Base-by-base conservation (phyloP, 352 stramenopile species). In the Phytopythium aichiense region DNA sequence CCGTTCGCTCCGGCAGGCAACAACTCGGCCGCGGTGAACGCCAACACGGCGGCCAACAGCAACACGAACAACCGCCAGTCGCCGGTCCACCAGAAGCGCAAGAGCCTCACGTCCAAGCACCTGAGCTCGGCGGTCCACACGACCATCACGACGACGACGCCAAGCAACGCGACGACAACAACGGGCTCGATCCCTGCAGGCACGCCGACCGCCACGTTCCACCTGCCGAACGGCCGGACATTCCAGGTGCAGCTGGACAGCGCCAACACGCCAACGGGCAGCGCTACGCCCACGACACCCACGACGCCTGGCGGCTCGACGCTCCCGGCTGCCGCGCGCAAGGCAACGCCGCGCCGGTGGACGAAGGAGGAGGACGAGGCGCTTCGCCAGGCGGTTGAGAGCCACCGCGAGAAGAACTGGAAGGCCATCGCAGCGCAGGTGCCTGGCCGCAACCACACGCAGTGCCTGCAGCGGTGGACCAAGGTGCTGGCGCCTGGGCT, bases 391-490 rank as follows among this genome's bases (percentile, higher is more conserved):
- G 90, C 91, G 31, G 91, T 97, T 7, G 75, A 91, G 57, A 91
- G 87, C 67, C 82, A 95, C 51, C 86, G 87, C 48, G 89, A 95
- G 60, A 95, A 93, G 61, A 95, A 97, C 67, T 97, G 91, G 91
- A 97, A 97, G 59, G 87, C 88, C 18, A 97, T 97, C 59, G 89
- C 91, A 9, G 75, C 87, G 49, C 81, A 92, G 56, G 86, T 97
- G 37, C 79, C 86, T 15, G 88, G 85, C 3, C 78, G 91, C 20
- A 97, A 97, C 67, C 88, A 97, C 71, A 94, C 88, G 63, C 91
- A 97, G 66, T 97, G 89, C 63, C 73, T 97, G 37, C 91, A 97
- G 63, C 82, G 91, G 7, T 97, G 90, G 90, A 95, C 84, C 30
- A 97, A 97, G 60, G 89, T 97, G 61, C 69, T 97, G 4, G 80